Percentiles rank a stretch among this genome's conserved stretches.
These are phyloP conservation scores for Sporothrix globosa DNA, from an alignment of 2,329 filamentous ascomycete genomes.

Conservation along the genomic window DNA sequence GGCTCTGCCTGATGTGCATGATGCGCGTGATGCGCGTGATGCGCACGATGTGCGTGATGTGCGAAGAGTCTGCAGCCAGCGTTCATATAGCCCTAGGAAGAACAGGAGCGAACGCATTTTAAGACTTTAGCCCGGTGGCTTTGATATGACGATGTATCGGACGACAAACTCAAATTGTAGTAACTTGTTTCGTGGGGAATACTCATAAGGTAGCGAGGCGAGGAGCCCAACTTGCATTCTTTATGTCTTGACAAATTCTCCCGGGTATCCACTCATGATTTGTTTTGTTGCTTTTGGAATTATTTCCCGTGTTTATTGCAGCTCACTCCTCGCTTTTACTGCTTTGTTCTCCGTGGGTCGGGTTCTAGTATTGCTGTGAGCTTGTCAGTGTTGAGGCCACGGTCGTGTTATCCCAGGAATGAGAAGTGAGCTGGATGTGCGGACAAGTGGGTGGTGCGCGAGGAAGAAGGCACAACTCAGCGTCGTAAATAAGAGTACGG, in stretches of 20 bases:
- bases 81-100: neutral
- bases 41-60: slow-evolving; percentile 21
- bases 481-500: neutral
- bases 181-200: neutral
- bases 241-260: neutral
- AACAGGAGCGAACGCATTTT: neutral
- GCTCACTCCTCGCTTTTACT: neutral
- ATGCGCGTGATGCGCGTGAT: slow-evolving; percentile 26
- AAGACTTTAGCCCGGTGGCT: neutral
- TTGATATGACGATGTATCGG: neutral
- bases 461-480: neutral
- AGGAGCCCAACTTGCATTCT: neutral
- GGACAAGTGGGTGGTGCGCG: neutral
- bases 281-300: neutral
- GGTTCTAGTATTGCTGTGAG: neutral
- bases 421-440: neutral
- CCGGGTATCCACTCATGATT: neutral
- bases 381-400: neutral
- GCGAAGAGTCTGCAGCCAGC: neutral
- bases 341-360: neutral
- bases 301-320: neutral
- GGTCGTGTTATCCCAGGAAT: neutral
- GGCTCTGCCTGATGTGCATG: slow-evolving; percentile 22
- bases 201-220: neutral
- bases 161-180: neutral